Percentiles rank a stretch among this genome's conserved stretches.
phyloP scores from a whole-genome alignment of 2,329 filamentous ascomycete genomes.

The Zarea fungicola region DNA sequence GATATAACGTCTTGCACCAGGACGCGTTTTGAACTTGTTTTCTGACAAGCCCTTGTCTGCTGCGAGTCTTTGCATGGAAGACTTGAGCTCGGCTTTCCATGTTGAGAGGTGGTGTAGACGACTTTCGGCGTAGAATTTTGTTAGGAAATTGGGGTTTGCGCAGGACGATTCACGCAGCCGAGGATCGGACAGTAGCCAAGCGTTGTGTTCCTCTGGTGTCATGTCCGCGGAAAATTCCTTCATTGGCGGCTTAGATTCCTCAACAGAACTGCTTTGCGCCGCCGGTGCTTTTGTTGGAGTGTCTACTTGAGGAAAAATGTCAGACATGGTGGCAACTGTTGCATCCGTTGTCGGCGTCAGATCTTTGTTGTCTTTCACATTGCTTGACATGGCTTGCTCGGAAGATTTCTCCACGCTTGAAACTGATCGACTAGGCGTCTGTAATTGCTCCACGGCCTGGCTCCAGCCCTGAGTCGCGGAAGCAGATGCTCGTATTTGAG shows the following conservation, averaged over 20 bases:
- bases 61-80: slow-evolving; percentile 75
- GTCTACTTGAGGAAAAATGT: slow-evolving; percentile 12
- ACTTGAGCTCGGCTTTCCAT: slow-evolving; percentile 94
- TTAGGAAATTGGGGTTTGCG: slow-evolving; percentile 86
- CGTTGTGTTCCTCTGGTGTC: slow-evolving; percentile 92
- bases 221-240: slow-evolving; percentile 50
- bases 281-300: background rate
- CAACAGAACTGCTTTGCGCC: background rate
- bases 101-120: slow-evolving; percentile 90
- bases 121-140: slow-evolving; percentile 93
- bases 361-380: background rate
- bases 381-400: slow-evolving; percentile 14
- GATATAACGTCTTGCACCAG: slow-evolving; percentile 70
- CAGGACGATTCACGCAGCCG: slow-evolving; percentile 83
- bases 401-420: slow-evolving; percentile 3
- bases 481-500: slow-evolving; percentile 51
- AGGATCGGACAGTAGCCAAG: slow-evolving; percentile 75
- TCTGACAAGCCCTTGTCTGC: slow-evolving; percentile 55
- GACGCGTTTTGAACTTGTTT: slow-evolving; percentile 44
- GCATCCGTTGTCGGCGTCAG: background rate
- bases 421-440: slow-evolving; percentile 17
- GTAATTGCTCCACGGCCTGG: slow-evolving; percentile 24
- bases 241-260: background rate
- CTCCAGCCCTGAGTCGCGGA: slow-evolving; percentile 24
- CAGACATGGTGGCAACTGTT: slow-evolving; percentile 3